phyloP scores from a whole-genome alignment of 192 early-diverging fungal genomes.

The Thoreauomyces humboldtii region DNA sequence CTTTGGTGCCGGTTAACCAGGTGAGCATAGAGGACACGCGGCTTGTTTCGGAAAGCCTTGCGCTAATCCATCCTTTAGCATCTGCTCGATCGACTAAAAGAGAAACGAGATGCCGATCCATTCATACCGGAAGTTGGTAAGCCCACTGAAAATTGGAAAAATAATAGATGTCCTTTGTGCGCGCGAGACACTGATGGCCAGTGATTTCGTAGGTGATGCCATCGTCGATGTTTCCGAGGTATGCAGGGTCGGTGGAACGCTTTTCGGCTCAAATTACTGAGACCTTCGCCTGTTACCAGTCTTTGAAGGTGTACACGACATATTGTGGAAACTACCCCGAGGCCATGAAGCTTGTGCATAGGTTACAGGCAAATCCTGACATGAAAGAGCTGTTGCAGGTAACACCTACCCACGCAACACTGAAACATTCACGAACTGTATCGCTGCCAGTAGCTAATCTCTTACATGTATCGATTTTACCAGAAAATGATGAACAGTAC shows the following conservation, averaged over 20 bases:
- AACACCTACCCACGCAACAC: no score
- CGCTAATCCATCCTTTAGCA: no score
- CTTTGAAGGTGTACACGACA: slow-evolving; percentile 43
- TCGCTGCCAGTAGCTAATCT: no score
- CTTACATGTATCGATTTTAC: no score
- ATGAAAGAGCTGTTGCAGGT: slow-evolving; percentile 35
- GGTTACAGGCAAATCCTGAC: slow-evolving; percentile 30
- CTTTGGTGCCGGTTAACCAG: slow-evolving; percentile 48
- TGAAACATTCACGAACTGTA: no score
- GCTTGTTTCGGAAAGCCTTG: no score
- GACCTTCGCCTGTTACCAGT: slow-evolving; percentile 13
- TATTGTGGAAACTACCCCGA: slow-evolving; percentile 54
- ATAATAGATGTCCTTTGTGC: no score
- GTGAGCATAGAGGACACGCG: no score
- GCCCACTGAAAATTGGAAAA: background rate
- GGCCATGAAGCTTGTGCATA: slow-evolving; percentile 52
- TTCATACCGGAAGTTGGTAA: slow-evolving; percentile 44
- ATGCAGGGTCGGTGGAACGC: background rate
- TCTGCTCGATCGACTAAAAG: slow-evolving; percentile 38
- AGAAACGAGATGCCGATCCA: slow-evolving; percentile 39
- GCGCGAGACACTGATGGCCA: background rate
- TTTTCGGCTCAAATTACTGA: no score
- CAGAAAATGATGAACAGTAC: slow-evolving; percentile 44
- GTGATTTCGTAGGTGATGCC: slow-evolving; percentile 32
- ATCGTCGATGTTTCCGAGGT: slow-evolving; percentile 35